These are phyloP conservation scores for Yamadazyma philogaea DNA, from an alignment of 805 yeast genomes.

Conservation along the genomic window DNA sequence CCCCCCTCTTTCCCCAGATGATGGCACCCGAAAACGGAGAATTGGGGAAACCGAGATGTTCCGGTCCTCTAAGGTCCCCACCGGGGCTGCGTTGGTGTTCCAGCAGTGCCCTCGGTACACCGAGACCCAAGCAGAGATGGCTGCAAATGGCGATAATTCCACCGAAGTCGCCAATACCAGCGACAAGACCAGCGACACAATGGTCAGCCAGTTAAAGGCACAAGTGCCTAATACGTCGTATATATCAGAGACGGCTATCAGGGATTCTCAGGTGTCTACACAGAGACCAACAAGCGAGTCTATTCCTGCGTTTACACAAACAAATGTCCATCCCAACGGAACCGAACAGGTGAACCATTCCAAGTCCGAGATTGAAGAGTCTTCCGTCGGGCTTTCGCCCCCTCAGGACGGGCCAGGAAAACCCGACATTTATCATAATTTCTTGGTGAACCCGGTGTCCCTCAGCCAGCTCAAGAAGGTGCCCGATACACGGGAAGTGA, in stretches of 20 bases:
- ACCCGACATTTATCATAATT: conserved; percentile 1
- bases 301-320: conserved; percentile 1
- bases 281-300: not conserved
- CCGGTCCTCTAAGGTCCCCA: not conserved
- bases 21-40: not conserved
- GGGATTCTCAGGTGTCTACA: not conserved
- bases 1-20: not conserved
- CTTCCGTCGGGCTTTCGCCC: conserved; percentile 2
- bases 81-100: conserved; percentile 4
- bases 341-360: not conserved
- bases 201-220: conserved; percentile 5
- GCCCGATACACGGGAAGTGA: conserved; percentile 13
- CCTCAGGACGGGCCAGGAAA: not conserved
- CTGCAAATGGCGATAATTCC: not conserved
- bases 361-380: not conserved
- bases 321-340: not conserved
- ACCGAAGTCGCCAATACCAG: not conserved
- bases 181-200: not conserved
- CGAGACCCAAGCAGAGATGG: conserved; percentile 3
- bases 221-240: conserved; percentile 9
- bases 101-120: conserved; percentile 4
- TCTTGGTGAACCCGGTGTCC: conserved; percentile 3
- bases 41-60: not conserved
- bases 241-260: conserved; percentile 1
- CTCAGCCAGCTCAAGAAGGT: conserved; percentile 6